These are phyloP conservation scores for Syzygium aqueum DNA, from an alignment of 345 rosid species.

Conservation along the genomic window DNA sequence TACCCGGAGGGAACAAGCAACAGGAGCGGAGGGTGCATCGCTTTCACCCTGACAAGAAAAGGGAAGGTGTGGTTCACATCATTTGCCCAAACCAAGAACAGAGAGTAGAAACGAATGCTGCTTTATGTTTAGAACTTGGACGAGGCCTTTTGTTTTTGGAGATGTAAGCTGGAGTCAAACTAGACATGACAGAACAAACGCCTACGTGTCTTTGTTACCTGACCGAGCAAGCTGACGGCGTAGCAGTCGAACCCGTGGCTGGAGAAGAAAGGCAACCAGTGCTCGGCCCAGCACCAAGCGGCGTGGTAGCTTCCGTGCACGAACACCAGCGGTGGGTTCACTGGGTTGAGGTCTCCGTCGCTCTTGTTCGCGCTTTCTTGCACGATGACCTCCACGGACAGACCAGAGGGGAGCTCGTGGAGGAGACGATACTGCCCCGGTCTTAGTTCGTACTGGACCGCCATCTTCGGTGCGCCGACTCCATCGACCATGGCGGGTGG, in stretches of 20 bases:
- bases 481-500: conserved; percentile 5
- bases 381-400: conserved; percentile 69
- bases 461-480: conserved; percentile 20
- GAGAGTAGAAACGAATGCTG: neutral
- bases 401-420: conserved; percentile 75
- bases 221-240: conserved; percentile 73
- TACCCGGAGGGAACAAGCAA: conserved; percentile 84
- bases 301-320: conserved; percentile 94
- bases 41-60: conserved; percentile 68
- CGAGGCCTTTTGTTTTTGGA: neutral
- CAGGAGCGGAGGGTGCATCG: conserved; percentile 51
- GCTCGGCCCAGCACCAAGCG: conserved; percentile 97
- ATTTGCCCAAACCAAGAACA: neutral
- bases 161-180: neutral
- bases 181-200: neutral
- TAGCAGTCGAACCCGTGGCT: conserved; percentile 70
- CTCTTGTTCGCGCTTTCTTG: conserved; percentile 30
- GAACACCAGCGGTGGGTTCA: conserved; percentile 67
- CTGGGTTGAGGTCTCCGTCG: conserved; percentile 20
- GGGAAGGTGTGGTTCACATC: neutral
- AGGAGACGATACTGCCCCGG: conserved; percentile 58
- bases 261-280: conserved; percentile 86
- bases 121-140: neutral
- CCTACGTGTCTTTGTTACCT: conserved; percentile 24
- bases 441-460: conserved; percentile 45